A percentile compares a stretch with the other conserved stretches of the same genome.
phyloP scores from a whole-genome alignment of 441 rosid genomes.

The Euphorbia schlechtendalii region DNA sequence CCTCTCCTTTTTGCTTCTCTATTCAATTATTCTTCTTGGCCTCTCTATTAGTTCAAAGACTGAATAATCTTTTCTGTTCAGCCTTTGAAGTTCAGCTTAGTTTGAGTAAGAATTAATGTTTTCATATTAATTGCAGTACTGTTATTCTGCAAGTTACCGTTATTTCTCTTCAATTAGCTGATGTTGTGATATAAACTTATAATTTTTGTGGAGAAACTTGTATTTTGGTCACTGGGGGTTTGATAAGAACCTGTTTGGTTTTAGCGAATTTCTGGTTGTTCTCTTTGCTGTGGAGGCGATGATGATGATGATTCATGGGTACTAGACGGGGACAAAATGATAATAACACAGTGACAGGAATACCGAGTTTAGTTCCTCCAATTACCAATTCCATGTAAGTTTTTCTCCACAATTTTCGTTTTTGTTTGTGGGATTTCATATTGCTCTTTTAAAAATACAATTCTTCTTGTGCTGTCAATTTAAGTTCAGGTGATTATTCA shows the following conservation, averaged over 20 bases:
- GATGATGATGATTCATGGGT: constrained; percentile 40
- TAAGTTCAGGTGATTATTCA: not conserved
- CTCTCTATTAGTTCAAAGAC: constrained; percentile 3
- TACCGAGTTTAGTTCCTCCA: constrained; percentile 47
- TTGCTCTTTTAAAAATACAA: not conserved
- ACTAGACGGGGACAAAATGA: constrained; percentile 36
- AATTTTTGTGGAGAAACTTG: not conserved
- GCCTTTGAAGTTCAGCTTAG: not conserved
- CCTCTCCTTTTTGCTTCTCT: constrained; percentile 3
- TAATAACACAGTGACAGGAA: constrained; percentile 32
- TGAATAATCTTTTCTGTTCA: not conserved
- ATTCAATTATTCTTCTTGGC: constrained; percentile 9
- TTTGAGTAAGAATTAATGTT: constrained; percentile 4
- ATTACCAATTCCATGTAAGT: constrained; percentile 38
- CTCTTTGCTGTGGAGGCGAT: constrained; percentile 3
- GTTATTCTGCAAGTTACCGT: not conserved
- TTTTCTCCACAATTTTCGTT: not conserved
- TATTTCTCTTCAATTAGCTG: not conserved
- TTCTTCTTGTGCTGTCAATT: not conserved
- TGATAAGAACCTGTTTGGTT: constrained; percentile 3
- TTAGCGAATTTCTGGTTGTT: constrained; percentile 7
- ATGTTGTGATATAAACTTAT: not conserved
- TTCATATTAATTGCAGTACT: not conserved
- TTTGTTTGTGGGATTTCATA: too few relatives aligned
- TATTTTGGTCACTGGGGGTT: constrained; percentile 7